Conservation (phyloP, 805 yeast genomes). For the Candida vaughaniae region DNA sequence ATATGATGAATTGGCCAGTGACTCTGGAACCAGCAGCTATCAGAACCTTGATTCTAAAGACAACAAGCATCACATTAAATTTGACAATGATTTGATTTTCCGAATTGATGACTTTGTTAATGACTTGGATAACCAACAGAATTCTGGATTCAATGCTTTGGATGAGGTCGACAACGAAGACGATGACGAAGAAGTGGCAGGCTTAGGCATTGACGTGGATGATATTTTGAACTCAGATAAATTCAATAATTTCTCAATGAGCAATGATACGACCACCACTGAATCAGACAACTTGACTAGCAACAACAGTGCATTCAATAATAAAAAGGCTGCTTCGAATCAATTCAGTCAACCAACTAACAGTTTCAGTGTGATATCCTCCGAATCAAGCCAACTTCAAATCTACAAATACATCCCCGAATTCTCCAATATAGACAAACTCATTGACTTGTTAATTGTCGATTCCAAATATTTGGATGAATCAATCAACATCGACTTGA, state of each 20-base stretch:
- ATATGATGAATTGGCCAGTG: slow-evolving; percentile 31
- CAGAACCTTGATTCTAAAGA: slow-evolving; percentile 1
- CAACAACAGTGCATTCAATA: background rate
- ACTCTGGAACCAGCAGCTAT: slow-evolving; percentile 1
- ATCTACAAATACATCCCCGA: slow-evolving; percentile 31
- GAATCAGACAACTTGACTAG: background rate
- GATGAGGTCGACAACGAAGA: slow-evolving; percentile 29
- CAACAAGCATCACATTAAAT: slow-evolving; percentile 22
- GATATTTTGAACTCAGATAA: slow-evolving; percentile 41
- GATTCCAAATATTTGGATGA: slow-evolving; percentile 60
- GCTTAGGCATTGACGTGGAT: slow-evolving; percentile 44
- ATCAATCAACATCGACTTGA: slow-evolving; percentile 31
- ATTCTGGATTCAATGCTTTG: slow-evolving; percentile 12
- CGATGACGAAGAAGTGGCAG: slow-evolving; percentile 36
- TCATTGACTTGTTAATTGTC: slow-evolving; percentile 75
- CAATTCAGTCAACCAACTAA: slow-evolving; percentile 3
- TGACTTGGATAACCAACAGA: slow-evolving; percentile 21
- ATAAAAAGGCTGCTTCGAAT: background rate
- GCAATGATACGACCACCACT: slow-evolving; percentile 9
- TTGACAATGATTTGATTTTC: slow-evolving; percentile 33
- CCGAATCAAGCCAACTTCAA: slow-evolving; percentile 16
- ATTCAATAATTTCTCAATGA: slow-evolving; percentile 29
- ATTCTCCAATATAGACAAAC: slow-evolving; percentile 65
- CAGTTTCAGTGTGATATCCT: slow-evolving; percentile 15
- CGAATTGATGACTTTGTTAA: slow-evolving; percentile 35